Evolutionary conservation across 805 yeast genomes (phyloP).

Genomic region (Blastobotrys chiropterorum): DNA sequence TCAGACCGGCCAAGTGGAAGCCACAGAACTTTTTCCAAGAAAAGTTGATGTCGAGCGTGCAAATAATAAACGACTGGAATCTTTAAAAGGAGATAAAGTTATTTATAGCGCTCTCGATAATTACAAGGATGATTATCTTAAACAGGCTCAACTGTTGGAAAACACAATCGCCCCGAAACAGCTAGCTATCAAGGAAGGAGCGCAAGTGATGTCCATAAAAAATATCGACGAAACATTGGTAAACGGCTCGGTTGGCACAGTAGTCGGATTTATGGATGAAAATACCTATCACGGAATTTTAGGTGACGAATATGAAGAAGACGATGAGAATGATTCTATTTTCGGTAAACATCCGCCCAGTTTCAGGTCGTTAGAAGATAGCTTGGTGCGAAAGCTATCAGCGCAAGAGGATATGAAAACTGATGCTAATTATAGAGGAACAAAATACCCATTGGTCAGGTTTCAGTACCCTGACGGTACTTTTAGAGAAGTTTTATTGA

Average conservation of each 20-base stretch:
- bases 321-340: neutral
- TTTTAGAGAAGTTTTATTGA: constrained; percentile 68
- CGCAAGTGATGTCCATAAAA: constrained; percentile 91
- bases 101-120: constrained; percentile 45
- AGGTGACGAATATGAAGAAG: neutral
- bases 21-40: constrained; percentile 87
- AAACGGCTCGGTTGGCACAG: constrained; percentile 85
- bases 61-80: constrained; percentile 46
- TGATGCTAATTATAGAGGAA: constrained; percentile 8
- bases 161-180: constrained; percentile 65
- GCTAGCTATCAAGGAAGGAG: constrained; percentile 67
- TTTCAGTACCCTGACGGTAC: constrained; percentile 67
- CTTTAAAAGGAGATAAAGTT: constrained; percentile 42
- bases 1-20: constrained; percentile 66
- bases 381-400: neutral
- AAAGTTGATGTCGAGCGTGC: constrained; percentile 79
- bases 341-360: neutral
- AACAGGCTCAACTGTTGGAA: constrained; percentile 39
- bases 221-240: constrained; percentile 73
- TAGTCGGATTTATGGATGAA: constrained; percentile 46
- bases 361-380: neutral
- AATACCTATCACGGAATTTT: constrained; percentile 14
- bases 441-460: constrained; percentile 62
- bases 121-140: constrained; percentile 22
- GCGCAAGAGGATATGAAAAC: constrained; percentile 2